phyloP scores from a whole-genome alignment of 1,139 yeast genomes.

The Hemisphaericaspora subhashii region DNA sequence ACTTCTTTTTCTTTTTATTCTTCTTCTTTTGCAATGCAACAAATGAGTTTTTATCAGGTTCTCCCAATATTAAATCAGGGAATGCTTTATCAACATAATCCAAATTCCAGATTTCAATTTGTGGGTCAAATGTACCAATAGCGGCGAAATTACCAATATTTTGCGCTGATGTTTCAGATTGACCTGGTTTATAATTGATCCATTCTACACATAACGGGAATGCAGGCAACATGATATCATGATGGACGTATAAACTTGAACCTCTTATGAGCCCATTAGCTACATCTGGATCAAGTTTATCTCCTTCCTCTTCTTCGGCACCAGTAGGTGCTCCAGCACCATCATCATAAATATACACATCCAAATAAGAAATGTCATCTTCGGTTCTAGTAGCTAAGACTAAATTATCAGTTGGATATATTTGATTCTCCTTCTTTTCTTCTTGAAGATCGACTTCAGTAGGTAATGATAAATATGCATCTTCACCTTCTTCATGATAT shows the following conservation, averaged over 20 bases:
- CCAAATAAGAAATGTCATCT: conserved; percentile 89
- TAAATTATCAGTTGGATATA: conserved; percentile 87
- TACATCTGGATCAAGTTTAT: conserved; percentile 61
- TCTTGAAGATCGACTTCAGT: conserved; percentile 61
- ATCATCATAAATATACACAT: conserved; percentile 92
- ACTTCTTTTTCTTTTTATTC: conserved; percentile 53
- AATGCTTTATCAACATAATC: conserved; percentile 91
- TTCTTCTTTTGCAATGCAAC: conserved; percentile 43
- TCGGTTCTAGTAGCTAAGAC: conserved; percentile 93
- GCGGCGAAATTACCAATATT: conserved; percentile 90
- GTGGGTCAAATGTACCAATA: conserved; percentile 95
- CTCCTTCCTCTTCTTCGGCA: conserved; percentile 63
- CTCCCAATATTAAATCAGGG: conserved; percentile 92
- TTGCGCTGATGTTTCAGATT: conserved; percentile 30
- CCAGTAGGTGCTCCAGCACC: conserved; percentile 80
- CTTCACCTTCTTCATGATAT: conserved; percentile 55
- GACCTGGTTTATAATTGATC: conserved; percentile 72
- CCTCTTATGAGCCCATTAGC: conserved; percentile 72
- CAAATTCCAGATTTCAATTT: conserved; percentile 94
- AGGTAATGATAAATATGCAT: conserved; percentile 78
- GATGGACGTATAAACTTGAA: conserved; percentile 84
- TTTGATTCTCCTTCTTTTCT: conserved; percentile 81
- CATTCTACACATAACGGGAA: conserved; percentile 97
- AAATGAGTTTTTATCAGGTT: conserved; percentile 53
- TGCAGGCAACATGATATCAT: conserved; percentile 94